A percentile compares a stretch with the other conserved stretches of the same genome.
These are phyloP conservation scores for Cephalotrichum gorgonifer DNA, from an alignment of 2,329 filamentous ascomycete species.

Conservation along the genomic window DNA sequence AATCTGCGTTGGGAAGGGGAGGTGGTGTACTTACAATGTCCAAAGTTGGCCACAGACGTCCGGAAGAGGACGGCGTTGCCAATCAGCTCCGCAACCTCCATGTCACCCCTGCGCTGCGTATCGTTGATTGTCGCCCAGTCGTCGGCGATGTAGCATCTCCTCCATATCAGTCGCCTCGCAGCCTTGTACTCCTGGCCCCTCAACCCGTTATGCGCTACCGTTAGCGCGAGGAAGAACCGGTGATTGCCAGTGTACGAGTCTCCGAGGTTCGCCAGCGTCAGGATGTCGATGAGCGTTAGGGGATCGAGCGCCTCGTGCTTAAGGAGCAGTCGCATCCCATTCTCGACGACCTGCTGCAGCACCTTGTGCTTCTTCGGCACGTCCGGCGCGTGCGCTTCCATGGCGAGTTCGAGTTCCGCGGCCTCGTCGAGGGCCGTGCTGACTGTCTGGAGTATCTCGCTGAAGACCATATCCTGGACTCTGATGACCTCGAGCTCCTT, in stretches of 20 bases:
- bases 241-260: neutral
- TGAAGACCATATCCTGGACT: slow-evolving; percentile 71
- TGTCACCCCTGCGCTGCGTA: slow-evolving; percentile 63
- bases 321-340: slow-evolving; percentile 59
- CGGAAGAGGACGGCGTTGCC: slow-evolving; percentile 57
- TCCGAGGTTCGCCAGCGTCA: slow-evolving; percentile 58
- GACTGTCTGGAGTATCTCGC: slow-evolving; percentile 58
- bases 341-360: slow-evolving; percentile 61
- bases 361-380: slow-evolving; percentile 51
- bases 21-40: slow-evolving; percentile 44
- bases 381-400: slow-evolving; percentile 53
- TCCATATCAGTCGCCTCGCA: slow-evolving; percentile 64
- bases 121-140: slow-evolving; percentile 76
- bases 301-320: slow-evolving; percentile 61
- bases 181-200: slow-evolving; percentile 47
- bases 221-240: slow-evolving; percentile 68
- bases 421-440: slow-evolving; percentile 67
- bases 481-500: slow-evolving; percentile 57
- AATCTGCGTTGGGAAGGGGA: neutral
- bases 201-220: slow-evolving; percentile 44
- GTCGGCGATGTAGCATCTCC: slow-evolving; percentile 72
- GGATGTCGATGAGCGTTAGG: slow-evolving; percentile 56
- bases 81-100: slow-evolving; percentile 52
- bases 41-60: slow-evolving; percentile 54
- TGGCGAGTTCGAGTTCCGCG: slow-evolving; percentile 65